Conservation (phyloP, 192 early-diverging fungal genomes). For the Entomortierella chlamydospora region DNA sequence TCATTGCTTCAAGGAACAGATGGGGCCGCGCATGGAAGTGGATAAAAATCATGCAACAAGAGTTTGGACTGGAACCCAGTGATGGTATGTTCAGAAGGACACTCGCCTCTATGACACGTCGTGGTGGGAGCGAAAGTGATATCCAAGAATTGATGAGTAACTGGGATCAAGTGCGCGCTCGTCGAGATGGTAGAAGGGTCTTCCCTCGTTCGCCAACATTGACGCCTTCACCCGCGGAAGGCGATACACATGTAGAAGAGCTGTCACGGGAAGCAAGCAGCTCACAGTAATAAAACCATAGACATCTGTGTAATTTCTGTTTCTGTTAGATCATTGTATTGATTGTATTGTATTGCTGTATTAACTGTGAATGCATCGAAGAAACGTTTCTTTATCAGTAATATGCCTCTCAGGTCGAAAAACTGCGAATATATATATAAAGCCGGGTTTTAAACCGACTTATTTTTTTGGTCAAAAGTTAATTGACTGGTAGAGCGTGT, state of each 20-base stretch:
- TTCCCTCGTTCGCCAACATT: not conserved
- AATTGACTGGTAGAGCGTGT: too few species aligned
- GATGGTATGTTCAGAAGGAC: constrained; percentile 41
- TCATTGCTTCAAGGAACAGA: constrained; percentile 26
- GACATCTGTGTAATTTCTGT: too few species aligned
- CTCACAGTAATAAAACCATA: not conserved
- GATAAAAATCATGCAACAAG: constrained; percentile 47
- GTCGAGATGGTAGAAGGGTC: not conserved
- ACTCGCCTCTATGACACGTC: constrained; percentile 25
- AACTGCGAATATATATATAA: too few species aligned
- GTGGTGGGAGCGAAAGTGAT: constrained; percentile 15
- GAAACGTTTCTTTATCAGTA: too few species aligned
- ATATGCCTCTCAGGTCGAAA: too few species aligned
- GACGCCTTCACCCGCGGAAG: not conserved
- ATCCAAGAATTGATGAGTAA: constrained; percentile 25
- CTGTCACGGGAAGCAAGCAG: not conserved
- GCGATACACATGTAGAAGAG: not conserved
- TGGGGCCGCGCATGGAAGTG: constrained; percentile 47
- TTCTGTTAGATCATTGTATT: too few species aligned
- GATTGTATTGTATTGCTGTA: too few species aligned
- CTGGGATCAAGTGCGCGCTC: constrained; percentile 22
- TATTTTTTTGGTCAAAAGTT: too few species aligned
- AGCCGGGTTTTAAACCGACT: too few species aligned
- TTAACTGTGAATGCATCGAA: too few species aligned
- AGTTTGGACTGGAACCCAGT: constrained; percentile 37